Percentiles rank a stretch among this genome's conserved stretches.
phyloP scores from a whole-genome alignment of 768 basidiomycete genomes.

The Pisolithus albus region DNA sequence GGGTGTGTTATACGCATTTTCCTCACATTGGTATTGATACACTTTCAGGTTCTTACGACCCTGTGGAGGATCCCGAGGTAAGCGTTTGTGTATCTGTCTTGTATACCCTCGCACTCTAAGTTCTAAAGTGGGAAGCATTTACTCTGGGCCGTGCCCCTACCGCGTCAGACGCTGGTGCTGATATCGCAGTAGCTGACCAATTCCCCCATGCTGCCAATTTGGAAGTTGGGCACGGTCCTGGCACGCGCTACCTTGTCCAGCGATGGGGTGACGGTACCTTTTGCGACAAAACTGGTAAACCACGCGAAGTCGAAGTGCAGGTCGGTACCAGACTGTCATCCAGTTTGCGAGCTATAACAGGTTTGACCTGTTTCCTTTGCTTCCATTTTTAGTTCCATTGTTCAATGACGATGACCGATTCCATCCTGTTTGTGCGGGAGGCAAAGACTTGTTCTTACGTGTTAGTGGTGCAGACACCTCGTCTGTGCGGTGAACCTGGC shows the following conservation, averaged over 20 bases:
- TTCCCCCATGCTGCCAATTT: conserved; percentile 61
- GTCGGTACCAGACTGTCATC: conserved; percentile 33
- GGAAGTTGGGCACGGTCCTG: conserved; percentile 69
- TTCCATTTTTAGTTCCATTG: conserved; percentile 71
- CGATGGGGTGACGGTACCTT: conserved; percentile 85
- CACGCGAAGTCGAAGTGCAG: conserved; percentile 93
- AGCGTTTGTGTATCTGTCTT: conserved; percentile 27
- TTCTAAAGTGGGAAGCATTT: conserved; percentile 66
- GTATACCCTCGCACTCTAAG: conserved; percentile 17
- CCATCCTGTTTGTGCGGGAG: conserved; percentile 88
- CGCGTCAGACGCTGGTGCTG: conserved; percentile 51
- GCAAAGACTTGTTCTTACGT: conserved; percentile 92
- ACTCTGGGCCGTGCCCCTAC: conserved; percentile 67
- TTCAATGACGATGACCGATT: conserved; percentile 89
- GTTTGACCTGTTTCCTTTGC: not conserved
- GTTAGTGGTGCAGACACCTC: conserved; percentile 89
- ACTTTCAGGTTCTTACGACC: conserved; percentile 57
- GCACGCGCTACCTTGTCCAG: conserved; percentile 88
- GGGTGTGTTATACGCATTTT: conserved; percentile 38
- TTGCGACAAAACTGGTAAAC: conserved; percentile 87
- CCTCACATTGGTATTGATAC: conserved; percentile 16
- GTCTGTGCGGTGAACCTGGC: conserved; percentile 87
- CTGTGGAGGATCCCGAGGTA: conserved; percentile 82
- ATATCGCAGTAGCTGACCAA: conserved; percentile 60
- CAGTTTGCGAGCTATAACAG: not conserved